A percentile compares a stretch with the other conserved stretches of the same genome.
Conservation (phyloP, 768 basidiomycete genomes). For the Lactarius quietus region DNA sequence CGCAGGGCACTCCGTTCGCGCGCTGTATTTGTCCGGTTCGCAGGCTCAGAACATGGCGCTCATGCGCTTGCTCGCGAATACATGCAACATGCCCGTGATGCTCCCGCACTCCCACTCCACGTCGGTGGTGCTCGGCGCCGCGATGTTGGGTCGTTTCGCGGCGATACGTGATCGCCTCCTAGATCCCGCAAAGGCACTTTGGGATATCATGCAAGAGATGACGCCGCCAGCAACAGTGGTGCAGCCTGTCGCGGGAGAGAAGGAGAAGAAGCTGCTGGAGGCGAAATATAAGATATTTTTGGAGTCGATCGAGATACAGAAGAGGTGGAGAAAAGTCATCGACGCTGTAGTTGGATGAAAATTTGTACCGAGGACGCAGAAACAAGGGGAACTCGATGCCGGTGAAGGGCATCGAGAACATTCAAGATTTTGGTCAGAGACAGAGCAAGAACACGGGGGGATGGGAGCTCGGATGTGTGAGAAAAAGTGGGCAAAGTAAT, state of each 20-base stretch:
- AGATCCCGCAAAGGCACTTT: slow-evolving; percentile 63
- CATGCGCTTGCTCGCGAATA: slow-evolving; percentile 87
- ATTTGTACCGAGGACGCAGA: background rate
- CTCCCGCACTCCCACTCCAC: slow-evolving; percentile 71
- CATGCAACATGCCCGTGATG: slow-evolving; percentile 77
- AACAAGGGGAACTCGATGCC: background rate
- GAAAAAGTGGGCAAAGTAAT: background rate
- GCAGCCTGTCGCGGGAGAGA: slow-evolving; percentile 52
- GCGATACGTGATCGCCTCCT: slow-evolving; percentile 48
- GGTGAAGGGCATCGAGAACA: too few relatives aligned
- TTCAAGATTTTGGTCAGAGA: too few relatives aligned
- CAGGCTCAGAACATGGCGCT: slow-evolving; percentile 87
- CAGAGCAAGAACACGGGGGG: background rate
- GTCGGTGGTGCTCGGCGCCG: slow-evolving; percentile 89
- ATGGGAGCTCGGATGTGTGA: background rate
- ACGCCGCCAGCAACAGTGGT: slow-evolving; percentile 78
- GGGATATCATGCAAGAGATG: slow-evolving; percentile 98
- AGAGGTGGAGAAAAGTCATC: slow-evolving; percentile 78
- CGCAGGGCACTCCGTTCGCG: slow-evolving; percentile 77
- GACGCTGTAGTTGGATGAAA: slow-evolving; percentile 46
- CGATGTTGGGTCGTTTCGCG: slow-evolving; percentile 91
- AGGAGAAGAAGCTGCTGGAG: slow-evolving; percentile 73
- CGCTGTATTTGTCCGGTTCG: slow-evolving; percentile 90
- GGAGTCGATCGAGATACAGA: slow-evolving; percentile 86
- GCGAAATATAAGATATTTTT: slow-evolving; percentile 94